Conservation (phyloP, 2,329 filamentous ascomycete genomes). For the Gremmenia infestans region DNA sequence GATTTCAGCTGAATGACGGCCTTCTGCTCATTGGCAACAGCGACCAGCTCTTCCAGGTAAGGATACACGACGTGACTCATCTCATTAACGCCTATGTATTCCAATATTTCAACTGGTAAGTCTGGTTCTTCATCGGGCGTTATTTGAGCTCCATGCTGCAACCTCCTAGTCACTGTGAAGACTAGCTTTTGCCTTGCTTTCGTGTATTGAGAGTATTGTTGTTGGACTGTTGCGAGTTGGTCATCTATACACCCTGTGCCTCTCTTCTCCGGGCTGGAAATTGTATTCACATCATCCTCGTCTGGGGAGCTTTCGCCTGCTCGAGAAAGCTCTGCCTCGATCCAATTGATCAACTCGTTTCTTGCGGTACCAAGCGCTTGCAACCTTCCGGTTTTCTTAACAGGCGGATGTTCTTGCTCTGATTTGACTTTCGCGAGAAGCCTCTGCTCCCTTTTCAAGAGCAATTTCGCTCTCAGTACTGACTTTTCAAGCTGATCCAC, state of each 20-base stretch:
- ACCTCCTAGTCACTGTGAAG: constrained; percentile 17
- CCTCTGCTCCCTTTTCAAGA: constrained; percentile 52
- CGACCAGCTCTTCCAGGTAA: constrained; percentile 50
- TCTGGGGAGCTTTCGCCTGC: constrained; percentile 36
- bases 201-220: constrained; percentile 51
- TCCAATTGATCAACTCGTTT: constrained; percentile 59
- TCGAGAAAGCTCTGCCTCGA: constrained; percentile 55
- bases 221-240: constrained; percentile 37
- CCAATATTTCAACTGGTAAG: background rate
- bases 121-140: background rate
- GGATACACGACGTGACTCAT: constrained; percentile 47
- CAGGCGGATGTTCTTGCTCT: background rate
- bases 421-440: constrained; percentile 42
- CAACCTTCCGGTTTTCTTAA: constrained; percentile 26
- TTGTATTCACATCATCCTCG: constrained; percentile 18
- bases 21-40: constrained; percentile 52
- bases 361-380: constrained; percentile 52
- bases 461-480: constrained; percentile 52
- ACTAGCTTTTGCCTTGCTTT: constrained; percentile 45
- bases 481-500: constrained; percentile 52
- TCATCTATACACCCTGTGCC: constrained; percentile 20
- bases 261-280: constrained; percentile 10
- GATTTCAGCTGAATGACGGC: constrained; percentile 53
- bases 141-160: constrained; percentile 5
- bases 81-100: constrained; percentile 12